Conservation (phyloP, 768 basidiomycete genomes). For the Roridomyces roridus region DNA sequence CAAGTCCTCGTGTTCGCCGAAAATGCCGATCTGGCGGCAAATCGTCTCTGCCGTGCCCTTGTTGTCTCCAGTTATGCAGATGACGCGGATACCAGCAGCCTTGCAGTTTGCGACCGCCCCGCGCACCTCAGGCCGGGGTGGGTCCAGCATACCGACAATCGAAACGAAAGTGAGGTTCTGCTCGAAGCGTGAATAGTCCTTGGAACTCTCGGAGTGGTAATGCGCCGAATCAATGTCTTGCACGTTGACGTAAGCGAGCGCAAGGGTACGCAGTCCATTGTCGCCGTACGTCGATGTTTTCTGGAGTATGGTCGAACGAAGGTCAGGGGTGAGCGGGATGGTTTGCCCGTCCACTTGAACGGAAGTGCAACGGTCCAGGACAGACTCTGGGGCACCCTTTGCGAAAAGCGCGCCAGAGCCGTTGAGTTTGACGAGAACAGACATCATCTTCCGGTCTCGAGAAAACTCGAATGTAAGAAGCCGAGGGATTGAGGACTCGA, state of each 20-base stretch:
- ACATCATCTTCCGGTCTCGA: constrained; percentile 99
- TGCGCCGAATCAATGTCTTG: constrained; percentile 78
- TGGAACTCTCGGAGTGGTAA: constrained; percentile 79
- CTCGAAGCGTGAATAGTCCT: constrained; percentile 91
- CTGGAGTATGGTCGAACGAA: constrained; percentile 67
- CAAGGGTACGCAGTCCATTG: constrained; percentile 88
- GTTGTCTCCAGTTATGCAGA: constrained; percentile 98
- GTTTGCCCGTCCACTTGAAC: constrained; percentile 68
- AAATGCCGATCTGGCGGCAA: constrained; percentile 95
- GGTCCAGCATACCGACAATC: constrained; percentile 96
- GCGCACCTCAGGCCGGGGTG: constrained; percentile 92
- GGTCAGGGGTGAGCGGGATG: constrained; percentile 66
- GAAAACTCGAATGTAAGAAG: constrained; percentile 97
- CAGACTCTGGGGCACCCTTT: constrained; percentile 96
- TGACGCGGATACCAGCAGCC: constrained; percentile 92
- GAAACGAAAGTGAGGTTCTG: constrained; percentile 93
- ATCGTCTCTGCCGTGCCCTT: constrained; percentile 98
- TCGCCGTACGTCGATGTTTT: constrained; percentile 77
- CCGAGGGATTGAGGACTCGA: constrained; percentile 76
- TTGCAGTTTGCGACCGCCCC: constrained; percentile 88
- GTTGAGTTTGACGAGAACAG: constrained; percentile 81
- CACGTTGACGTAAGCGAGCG: constrained; percentile 85
- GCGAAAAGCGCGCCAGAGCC: constrained; percentile 82
- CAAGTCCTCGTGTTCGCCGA: constrained; percentile 84
- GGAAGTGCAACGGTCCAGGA: constrained; percentile 86